Evolutionary conservation across 208 protist genomes (phyloP), one percentile per base, ranked within the genome.

Genomic region (Wallacemonas sp.): DNA sequence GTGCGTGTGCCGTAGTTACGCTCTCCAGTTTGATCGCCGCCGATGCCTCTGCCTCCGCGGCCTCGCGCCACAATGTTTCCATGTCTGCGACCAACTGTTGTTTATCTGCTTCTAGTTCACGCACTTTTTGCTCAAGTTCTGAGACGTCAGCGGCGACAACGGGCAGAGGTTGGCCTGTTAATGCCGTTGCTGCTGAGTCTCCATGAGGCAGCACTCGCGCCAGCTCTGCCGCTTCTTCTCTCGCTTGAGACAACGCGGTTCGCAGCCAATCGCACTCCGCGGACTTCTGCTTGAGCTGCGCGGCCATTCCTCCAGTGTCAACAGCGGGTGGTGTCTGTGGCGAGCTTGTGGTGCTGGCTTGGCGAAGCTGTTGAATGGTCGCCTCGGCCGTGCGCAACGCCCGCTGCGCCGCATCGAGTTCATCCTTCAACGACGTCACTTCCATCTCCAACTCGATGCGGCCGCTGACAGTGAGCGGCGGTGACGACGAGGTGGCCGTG

Each of bases 361-460:
- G 33, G 51, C 51, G 51, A 38, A 58, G 51, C 17, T 58, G 51
- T 3, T 14, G 30, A 33, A 58, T 39, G 9, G 51, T 58, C n/a
- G 51, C 6, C 51, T 58, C 51, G 30, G 51, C 51, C 15, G 51
- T 58, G 15, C 31, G 51, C 31, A 58, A n/a, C 2, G 62, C 45
- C 12, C 51, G 51, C 30, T 58, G 8, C 2, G 56, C 38, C 38
- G 56, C 41, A 9, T 30, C 2, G 6, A 62, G 56, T 3, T 44
- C 28, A 14, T 62, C 56, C 39, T 62, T 45, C 24, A 62, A 39
- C 56, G 44, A 22, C 56, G 34, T 62, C 26, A 47, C 19, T 9
- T 62, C 56, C 34, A 62, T 62, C 54, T 70, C 54, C 34, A 63
- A 54, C 34, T 56, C 34, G 14, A 45, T 62, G 38, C 56, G 56